phyloP scores from a whole-genome alignment of 2,329 filamentous ascomycete genomes.

The Aspergillus aculeatinus region DNA sequence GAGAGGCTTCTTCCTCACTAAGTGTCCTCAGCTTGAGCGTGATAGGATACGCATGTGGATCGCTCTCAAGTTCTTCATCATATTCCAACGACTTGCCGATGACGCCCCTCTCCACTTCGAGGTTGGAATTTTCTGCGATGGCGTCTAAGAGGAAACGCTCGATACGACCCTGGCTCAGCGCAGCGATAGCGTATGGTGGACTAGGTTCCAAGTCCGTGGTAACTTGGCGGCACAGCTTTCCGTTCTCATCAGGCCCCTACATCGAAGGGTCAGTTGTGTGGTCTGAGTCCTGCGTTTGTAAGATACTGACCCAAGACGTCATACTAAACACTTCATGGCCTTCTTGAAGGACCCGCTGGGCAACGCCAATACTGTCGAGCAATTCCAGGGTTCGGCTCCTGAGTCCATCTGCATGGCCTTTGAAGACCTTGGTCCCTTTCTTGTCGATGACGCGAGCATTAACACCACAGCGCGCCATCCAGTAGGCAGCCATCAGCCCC shows the following conservation, averaged over 20 bases:
- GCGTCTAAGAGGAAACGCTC: constrained; percentile 66
- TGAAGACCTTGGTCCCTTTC: constrained; percentile 37
- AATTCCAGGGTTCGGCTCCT: constrained; percentile 43
- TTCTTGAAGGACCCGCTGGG: constrained; percentile 63
- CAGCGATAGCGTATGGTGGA: constrained; percentile 58
- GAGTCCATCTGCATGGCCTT: constrained; percentile 24
- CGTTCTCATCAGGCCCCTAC: constrained; percentile 47
- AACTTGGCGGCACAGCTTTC: constrained; percentile 57
- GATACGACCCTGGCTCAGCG: constrained; percentile 69
- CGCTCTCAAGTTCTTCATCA: constrained; percentile 51
- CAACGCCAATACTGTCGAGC: constrained; percentile 68
- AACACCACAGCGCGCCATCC: constrained; percentile 50
- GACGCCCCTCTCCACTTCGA: constrained; percentile 60
- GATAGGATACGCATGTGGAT: constrained; percentile 58
- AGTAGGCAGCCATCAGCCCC: constrained; percentile 50
- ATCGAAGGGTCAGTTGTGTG: background rate
- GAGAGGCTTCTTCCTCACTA: constrained; percentile 56
- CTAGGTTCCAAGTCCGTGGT: constrained; percentile 58
- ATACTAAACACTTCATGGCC: constrained; percentile 69
- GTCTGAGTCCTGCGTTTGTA: background rate
- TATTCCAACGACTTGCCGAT: constrained; percentile 57
- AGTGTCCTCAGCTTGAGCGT: constrained; percentile 59
- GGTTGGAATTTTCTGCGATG: constrained; percentile 55
- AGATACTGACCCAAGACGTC: constrained; percentile 42
- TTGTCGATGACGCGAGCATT: constrained; percentile 51